Evolutionary conservation across 441 rosid genomes (phyloP), one percentile per base, ranked within the genome.

Genomic region (Brassica balearica): DNA sequence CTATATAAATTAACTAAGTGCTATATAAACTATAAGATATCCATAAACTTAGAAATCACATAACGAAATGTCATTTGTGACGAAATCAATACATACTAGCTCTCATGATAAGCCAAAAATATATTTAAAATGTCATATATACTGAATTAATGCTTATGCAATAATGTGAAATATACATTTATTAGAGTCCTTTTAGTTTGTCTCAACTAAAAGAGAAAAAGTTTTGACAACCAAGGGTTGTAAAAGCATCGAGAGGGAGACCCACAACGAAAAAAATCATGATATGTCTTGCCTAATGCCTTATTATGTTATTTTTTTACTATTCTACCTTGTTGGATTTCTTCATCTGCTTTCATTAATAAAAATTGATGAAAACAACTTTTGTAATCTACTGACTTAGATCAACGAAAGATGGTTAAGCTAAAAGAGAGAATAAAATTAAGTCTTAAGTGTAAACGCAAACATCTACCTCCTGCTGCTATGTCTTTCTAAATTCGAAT

Each of bases 171-270:
- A 17, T 76, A 71, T 64, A 23, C 20, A 38, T 34, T 23, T 9
- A 38, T 3, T 34, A 23, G 9, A 66, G 55, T 58, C n/a, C 72
- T 43, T 43, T 43, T 59, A 19, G 10, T 20, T 29, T 72, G 81
- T 77, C 73, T 71, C 76, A 19, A 58, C 72, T 4, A 58, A 77
- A 65, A 65, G 17, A 71, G 53, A 58, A 65, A 69, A 51, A 51
- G 56, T 34, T 22, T 22, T n/a, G 34, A 51, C 58, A 76, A 12
- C 15, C 8, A 69, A 51, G 56, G 46, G 32, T 6, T 14, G 56
- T 65, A 32, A 8, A 64, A 36, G 69, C 32, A 66, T 15, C 19
- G 6, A 15, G 20, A 53, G 59, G 59, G 59, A 53, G 59, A 6
- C 59, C 59, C 59, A 53, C 59, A 46, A 48, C 56, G 55, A 12